Conservation (phyloP, 148 eudicot genomes). For the Pharnaceum exiguum region DNA sequence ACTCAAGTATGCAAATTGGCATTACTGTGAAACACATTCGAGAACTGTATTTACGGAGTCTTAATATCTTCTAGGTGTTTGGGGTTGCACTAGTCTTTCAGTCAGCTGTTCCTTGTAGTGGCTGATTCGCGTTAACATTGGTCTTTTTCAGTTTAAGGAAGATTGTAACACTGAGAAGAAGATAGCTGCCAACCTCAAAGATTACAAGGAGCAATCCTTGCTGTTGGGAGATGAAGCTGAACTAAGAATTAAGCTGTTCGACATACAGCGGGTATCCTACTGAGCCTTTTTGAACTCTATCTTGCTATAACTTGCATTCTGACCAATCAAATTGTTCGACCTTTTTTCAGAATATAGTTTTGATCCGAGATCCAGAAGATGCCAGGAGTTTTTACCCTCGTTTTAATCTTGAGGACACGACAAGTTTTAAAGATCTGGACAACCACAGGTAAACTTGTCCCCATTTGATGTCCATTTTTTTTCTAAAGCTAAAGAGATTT, state of each 20-base stretch:
- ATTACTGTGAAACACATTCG: no score
- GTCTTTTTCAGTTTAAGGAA: slow-evolving; percentile 65
- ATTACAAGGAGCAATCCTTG: slow-evolving; percentile 50
- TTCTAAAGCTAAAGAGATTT: background rate
- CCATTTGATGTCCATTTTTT: background rate
- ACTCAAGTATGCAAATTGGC: no score
- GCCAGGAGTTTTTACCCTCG: slow-evolving; percentile 79
- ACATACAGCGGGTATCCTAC: slow-evolving; percentile 60
- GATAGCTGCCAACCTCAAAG: slow-evolving; percentile 74
- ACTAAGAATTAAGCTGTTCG: slow-evolving; percentile 63
- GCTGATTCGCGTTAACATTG: background rate
- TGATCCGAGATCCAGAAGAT: slow-evolving; percentile 92
- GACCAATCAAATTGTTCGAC: background rate
- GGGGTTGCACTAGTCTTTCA: background rate
- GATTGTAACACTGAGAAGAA: slow-evolving; percentile 95
- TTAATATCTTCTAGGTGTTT: no score
- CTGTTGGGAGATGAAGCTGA: slow-evolving; percentile 57
- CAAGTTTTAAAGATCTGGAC: slow-evolving; percentile 79
- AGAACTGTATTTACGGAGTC: no score
- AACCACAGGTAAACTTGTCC: slow-evolving; percentile 60
- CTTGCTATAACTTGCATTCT: background rate
- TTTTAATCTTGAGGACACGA: slow-evolving; percentile 91
- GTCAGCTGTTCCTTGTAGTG: background rate
- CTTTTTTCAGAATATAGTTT: slow-evolving; percentile 62
- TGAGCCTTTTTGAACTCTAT: background rate